Evolutionary conservation across 192 early-diverging fungal species (phyloP).

Genomic region (Gigaspora rosea): DNA sequence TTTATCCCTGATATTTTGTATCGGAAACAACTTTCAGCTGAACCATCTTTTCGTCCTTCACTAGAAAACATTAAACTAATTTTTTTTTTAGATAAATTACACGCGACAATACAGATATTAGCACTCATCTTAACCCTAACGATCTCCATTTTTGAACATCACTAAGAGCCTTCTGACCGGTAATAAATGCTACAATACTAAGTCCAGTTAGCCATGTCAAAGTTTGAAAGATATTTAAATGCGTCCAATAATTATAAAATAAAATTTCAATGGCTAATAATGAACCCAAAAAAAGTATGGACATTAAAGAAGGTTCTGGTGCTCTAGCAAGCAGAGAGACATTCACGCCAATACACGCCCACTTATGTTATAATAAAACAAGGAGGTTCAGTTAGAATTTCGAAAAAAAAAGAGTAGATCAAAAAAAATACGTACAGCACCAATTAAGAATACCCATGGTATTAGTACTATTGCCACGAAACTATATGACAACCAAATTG

Average conservation of each 20-base stretch:
- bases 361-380: constrained; percentile 32
- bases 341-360: constrained; percentile 39
- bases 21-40: too few species aligned
- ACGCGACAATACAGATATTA: too few species aligned
- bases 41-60: too few species aligned
- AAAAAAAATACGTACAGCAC: constrained; percentile 37
- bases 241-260: constrained; percentile 49
- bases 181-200: constrained; percentile 39
- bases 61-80: too few species aligned
- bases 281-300: constrained; percentile 38
- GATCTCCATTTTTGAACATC: constrained; percentile 37
- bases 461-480: constrained; percentile 36
- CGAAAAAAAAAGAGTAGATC: background rate
- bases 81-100: too few species aligned
- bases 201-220: constrained; percentile 37
- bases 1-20: too few species aligned
- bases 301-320: constrained; percentile 7
- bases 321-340: constrained; percentile 31
- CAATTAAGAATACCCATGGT: constrained; percentile 47
- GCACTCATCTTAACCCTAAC: constrained; percentile 5
- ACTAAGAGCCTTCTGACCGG: constrained; percentile 45
- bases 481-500: constrained; percentile 35
- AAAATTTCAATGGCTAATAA: constrained; percentile 42
- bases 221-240: constrained; percentile 48
- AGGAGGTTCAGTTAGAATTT: background rate